phyloP scores from a whole-genome alignment of 1,139 yeast genomes.

The Geotrichum macrosporum region DNA sequence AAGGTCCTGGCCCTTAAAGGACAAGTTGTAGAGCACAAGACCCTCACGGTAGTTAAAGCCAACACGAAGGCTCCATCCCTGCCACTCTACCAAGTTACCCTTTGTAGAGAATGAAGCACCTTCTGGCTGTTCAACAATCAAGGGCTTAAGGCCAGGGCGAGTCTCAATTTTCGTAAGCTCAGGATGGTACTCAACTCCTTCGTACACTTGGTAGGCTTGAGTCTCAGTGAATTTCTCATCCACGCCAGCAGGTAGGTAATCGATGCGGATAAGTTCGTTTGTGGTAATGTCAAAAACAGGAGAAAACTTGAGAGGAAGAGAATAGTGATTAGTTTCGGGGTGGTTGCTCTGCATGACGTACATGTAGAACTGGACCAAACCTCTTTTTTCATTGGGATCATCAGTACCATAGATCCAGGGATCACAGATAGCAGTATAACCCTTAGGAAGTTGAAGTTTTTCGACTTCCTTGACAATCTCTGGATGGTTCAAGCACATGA shows the following conservation, averaged over 20 bases:
- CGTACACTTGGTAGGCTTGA: too few relatives aligned
- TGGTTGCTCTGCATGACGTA: slow-evolving; percentile 71
- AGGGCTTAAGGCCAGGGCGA: slow-evolving; percentile 59
- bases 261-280: slow-evolving; percentile 64
- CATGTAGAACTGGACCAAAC: slow-evolving; percentile 77
- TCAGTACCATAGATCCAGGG: slow-evolving; percentile 87
- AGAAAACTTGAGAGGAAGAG: slow-evolving; percentile 78
- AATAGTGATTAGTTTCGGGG: slow-evolving; percentile 79
- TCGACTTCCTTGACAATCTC: slow-evolving; percentile 68
- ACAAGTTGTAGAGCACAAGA: slow-evolving; percentile 67
- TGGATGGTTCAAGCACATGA: slow-evolving; percentile 61
- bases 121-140: slow-evolving; percentile 69
- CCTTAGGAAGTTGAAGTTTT: slow-evolving; percentile 62
- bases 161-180: slow-evolving; percentile 53
- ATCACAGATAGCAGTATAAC: slow-evolving; percentile 79
- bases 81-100: slow-evolving; percentile 70
- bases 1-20: slow-evolving; percentile 69
- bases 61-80: slow-evolving; percentile 68
- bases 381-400: slow-evolving; percentile 68
- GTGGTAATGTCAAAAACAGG: slow-evolving; percentile 75
- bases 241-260: slow-evolving; percentile 66
- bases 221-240: slow-evolving; percentile 73
- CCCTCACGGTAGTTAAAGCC: slow-evolving; percentile 87
- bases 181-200: slow-evolving; percentile 69
- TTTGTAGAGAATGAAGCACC: slow-evolving; percentile 72